These are phyloP conservation scores for Triangularia setosa DNA, from an alignment of 2,329 filamentous ascomycete species.

Conservation along the genomic window DNA sequence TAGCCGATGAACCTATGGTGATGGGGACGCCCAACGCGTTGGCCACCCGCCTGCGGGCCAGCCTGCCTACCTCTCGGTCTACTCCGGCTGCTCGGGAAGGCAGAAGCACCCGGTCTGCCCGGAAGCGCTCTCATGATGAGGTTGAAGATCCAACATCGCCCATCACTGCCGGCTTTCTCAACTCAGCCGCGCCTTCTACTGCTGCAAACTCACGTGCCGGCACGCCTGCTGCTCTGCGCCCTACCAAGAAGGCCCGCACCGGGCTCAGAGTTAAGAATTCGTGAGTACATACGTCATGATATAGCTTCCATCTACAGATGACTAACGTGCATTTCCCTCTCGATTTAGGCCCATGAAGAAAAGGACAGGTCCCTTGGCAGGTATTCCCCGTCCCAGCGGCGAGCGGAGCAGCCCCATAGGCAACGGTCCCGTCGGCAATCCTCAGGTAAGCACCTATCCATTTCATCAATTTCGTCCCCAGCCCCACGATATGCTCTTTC, in stretches of 20 bases:
- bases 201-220: conserved; percentile 54
- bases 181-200: conserved; percentile 45
- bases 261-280: conserved; percentile 65
- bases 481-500: background rate
- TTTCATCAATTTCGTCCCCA: background rate
- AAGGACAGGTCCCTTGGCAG: conserved; percentile 64
- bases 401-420: conserved; percentile 60
- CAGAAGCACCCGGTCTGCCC: conserved; percentile 45
- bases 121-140: conserved; percentile 54
- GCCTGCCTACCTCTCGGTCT: conserved; percentile 18
- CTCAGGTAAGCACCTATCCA: conserved; percentile 47
- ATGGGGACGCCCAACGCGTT: conserved; percentile 6
- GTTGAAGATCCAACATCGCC: conserved; percentile 52
- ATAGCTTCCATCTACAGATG: conserved; percentile 7
- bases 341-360: conserved; percentile 68
- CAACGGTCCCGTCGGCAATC: conserved; percentile 46
- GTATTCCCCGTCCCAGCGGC: conserved; percentile 61
- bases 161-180: conserved; percentile 45
- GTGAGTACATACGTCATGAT: conserved; percentile 46
- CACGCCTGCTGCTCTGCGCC: conserved; percentile 52
- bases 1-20: background rate
- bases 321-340: conserved; percentile 23
- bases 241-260: conserved; percentile 57
- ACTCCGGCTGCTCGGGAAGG: conserved; percentile 33
- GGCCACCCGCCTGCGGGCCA: conserved; percentile 15